A percentile compares a stretch with the other conserved stretches of the same genome.
phyloP scores from a whole-genome alignment of 2,329 filamentous ascomycete species.

The Cyclaneusma minus region DNA sequence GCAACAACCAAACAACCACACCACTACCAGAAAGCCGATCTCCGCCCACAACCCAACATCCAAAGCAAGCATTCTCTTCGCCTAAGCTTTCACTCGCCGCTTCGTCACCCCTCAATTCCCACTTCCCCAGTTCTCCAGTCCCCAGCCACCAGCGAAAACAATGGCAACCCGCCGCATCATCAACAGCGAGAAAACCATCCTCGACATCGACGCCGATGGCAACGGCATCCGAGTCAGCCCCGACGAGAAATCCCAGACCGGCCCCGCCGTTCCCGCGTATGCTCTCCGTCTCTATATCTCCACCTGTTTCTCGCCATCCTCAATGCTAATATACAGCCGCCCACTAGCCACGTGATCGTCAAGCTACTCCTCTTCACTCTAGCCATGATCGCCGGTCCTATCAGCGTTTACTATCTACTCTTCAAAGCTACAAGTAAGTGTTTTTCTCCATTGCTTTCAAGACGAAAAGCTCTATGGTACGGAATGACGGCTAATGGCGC shows the following conservation, averaged over 20 bases:
- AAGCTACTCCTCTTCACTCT: constrained; percentile 85
- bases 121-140: no score
- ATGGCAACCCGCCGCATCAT: constrained; percentile 61
- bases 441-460: neutral
- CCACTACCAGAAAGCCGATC: no score
- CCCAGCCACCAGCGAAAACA: no score
- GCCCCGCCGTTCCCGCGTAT: constrained; percentile 73
- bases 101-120: neutral
- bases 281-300: constrained; percentile 15
- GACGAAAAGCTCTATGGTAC: neutral
- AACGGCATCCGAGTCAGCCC: constrained; percentile 23
- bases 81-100: no score
- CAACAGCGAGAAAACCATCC: constrained; percentile 47
- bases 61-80: no score
- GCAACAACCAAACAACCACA: no score
- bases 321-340: constrained; percentile 2
- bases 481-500: constrained; percentile 1
- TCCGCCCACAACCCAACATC: no score
- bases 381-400: constrained; percentile 78
- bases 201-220: constrained; percentile 40
- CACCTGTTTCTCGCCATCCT: neutral
- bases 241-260: constrained; percentile 50
- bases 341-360: constrained; percentile 58
- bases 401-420: constrained; percentile 58
- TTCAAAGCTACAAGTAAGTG: constrained; percentile 1